phyloP scores from a whole-genome alignment of 2,329 filamentous ascomycete genomes.

The Pestalotiopsis sp. region DNA sequence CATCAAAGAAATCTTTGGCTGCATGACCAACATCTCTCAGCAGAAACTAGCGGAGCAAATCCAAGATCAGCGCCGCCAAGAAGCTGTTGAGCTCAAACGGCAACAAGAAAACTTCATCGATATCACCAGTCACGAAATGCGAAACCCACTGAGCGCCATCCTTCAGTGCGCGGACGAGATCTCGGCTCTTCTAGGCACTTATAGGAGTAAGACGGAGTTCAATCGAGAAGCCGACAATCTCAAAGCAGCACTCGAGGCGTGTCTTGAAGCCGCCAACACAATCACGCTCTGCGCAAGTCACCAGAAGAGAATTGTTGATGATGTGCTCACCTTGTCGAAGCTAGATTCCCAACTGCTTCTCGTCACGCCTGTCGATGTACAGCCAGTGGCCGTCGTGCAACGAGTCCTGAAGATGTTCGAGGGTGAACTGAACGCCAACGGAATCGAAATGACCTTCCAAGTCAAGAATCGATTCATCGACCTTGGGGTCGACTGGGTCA shows the following conservation, averaged over 20 bases:
- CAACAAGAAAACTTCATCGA: constrained; percentile 75
- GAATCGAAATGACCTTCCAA: constrained; percentile 71
- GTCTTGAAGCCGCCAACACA: constrained; percentile 78
- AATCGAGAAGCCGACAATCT: constrained; percentile 50
- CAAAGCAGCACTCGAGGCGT: constrained; percentile 47
- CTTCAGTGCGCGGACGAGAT: constrained; percentile 80
- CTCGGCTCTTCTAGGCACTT: constrained; percentile 48
- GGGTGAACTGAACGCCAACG: constrained; percentile 71
- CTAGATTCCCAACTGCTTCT: constrained; percentile 72
- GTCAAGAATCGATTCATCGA: constrained; percentile 70
- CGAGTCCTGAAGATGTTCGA: constrained; percentile 80
- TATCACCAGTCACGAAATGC: constrained; percentile 76
- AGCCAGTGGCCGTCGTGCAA: constrained; percentile 69
- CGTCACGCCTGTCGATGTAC: constrained; percentile 71
- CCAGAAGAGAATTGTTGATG: constrained; percentile 74
- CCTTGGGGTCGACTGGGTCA: constrained; percentile 71
- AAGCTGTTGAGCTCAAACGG: constrained; percentile 79
- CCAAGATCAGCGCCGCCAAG: constrained; percentile 76
- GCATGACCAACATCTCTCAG: constrained; percentile 82
- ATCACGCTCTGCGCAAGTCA: constrained; percentile 81
- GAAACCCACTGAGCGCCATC: constrained; percentile 75
- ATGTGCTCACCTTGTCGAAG: constrained; percentile 69
- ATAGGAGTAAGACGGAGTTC: constrained; percentile 37
- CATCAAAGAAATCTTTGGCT: constrained; percentile 77
- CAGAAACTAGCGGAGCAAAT: constrained; percentile 85